These are phyloP conservation scores for Penicillium alfredii DNA, from an alignment of 495 filamentous ascomycete genomes.

Conservation along the genomic window DNA sequence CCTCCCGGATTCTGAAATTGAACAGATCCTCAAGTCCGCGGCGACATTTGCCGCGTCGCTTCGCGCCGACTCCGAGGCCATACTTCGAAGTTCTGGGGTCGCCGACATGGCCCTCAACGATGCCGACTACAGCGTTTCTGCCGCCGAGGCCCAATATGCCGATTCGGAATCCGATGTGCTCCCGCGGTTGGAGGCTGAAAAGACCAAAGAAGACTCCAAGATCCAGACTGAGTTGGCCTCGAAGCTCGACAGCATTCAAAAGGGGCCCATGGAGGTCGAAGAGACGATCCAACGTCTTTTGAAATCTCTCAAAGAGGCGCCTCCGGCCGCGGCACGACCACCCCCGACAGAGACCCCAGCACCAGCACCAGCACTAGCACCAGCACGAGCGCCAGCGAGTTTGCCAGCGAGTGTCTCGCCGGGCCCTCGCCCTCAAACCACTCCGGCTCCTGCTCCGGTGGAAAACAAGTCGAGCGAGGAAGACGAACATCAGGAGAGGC, in stretches of 20 bases:
- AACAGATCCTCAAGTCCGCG: conserved; percentile 41
- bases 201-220: conserved; percentile 47
- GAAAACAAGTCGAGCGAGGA: conserved; percentile 18
- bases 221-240: conserved; percentile 40
- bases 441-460: conserved; percentile 5
- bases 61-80: conserved; percentile 42
- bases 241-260: conserved; percentile 44
- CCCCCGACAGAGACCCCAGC: too few relatives aligned
- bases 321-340: conserved; percentile 20
- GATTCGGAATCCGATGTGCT: conserved; percentile 41
- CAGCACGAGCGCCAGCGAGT: conserved; percentile 8
- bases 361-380: conserved; percentile 5
- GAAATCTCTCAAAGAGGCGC: conserved; percentile 23
- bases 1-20: conserved; percentile 36
- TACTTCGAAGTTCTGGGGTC: conserved; percentile 42
- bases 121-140: conserved; percentile 49
- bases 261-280: conserved; percentile 34
- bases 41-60: conserved; percentile 39
- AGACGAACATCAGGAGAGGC: conserved; percentile 38
- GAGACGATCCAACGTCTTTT: conserved; percentile 29
- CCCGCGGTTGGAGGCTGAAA: conserved; percentile 40
- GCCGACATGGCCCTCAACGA: conserved; percentile 47
- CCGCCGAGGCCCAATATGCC: conserved; percentile 46
- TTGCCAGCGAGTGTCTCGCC: conserved; percentile 13
- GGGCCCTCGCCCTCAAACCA: conserved; percentile 15